phyloP scores from a whole-genome alignment of 768 basidiomycete genomes.

The Amanita subjunquillea region DNA sequence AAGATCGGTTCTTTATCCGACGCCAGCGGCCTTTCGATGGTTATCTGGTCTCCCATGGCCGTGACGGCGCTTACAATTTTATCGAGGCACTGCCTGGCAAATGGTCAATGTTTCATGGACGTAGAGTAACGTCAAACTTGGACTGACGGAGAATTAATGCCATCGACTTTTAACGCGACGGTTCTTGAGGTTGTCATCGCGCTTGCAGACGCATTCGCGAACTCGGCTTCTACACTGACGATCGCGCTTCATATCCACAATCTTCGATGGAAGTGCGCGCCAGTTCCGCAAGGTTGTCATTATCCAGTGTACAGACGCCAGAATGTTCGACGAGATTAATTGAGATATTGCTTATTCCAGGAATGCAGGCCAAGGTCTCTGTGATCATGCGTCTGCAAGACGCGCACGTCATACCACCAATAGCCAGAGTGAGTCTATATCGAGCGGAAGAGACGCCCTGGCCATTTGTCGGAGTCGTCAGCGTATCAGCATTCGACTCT shows the following conservation, averaged over 20 bases:
- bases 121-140: background rate
- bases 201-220: background rate
- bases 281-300: slow-evolving; percentile 18
- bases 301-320: slow-evolving; percentile 35
- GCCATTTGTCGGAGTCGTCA: background rate
- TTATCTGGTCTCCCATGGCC: slow-evolving; percentile 22
- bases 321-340: slow-evolving; percentile 58
- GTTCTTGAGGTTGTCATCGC: slow-evolving; percentile 11
- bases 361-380: slow-evolving; percentile 33
- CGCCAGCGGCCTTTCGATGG: slow-evolving; percentile 28
- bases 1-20: slow-evolving; percentile 33
- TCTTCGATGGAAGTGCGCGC: slow-evolving; percentile 34
- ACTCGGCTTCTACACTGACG: slow-evolving; percentile 22
- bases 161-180: slow-evolving; percentile 49
- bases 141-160: slow-evolving; percentile 54
- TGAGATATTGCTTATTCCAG: slow-evolving; percentile 40
- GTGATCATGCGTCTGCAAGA: slow-evolving; percentile 53
- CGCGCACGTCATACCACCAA: slow-evolving; percentile 74
- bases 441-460: background rate
- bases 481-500: background rate
- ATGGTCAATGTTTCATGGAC: background rate
- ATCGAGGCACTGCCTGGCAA: slow-evolving; percentile 31
- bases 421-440: slow-evolving; percentile 26
- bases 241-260: slow-evolving; percentile 34
- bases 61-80: slow-evolving; percentile 35